Base-by-base conservation (phyloP, 1,284 basidiomycete genomes). In the Tilletia walkeri region DNA sequence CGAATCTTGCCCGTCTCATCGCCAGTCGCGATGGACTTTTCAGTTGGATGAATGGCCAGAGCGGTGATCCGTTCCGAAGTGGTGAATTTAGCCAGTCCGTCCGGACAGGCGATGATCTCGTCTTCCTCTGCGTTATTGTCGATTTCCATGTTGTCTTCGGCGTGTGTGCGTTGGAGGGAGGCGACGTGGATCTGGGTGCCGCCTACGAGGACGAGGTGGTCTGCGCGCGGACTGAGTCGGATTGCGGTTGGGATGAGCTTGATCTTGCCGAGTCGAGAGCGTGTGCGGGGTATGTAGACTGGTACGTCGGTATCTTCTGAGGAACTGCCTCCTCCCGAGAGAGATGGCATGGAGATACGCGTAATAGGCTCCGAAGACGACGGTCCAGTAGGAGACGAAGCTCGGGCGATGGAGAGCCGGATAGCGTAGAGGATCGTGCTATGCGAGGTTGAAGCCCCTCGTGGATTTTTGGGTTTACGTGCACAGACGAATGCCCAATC, bases 21-120 rank as follows among this genome's bases (percentile, higher is more conserved):
- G 47, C 95, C 95, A 0, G 95, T 97, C 3, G 94, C 95, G 80
- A 99, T 96, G 84, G 92, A 94, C 70, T 94, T 90, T 76, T 96
- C 93, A 50, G 74, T 87, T 0, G 95, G 95, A 81, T 96, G 94
- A 80, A 93, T 92, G 3, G 92, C 89, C 59, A 98, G 87, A 80
- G 92, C 93, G 1, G 92, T 95, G 73, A 98, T 87, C n/a, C 65
- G 63, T n/a, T 78, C 75, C 68, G 18, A 71, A 65, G 49, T 71
- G 72, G 24, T 74, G 72, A 47, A 63, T 6, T 41, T 14, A 14
- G 59, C 59, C 59, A 63, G 38, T 16, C 59, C 59, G 34, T 39
- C 59, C 4, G 36, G 16, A 12, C 34, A 63, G 6, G 59, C 6
- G 59, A 63, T 63, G 34, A 18, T 63, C 7, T 53, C 50, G 34